Evolutionary conservation across 176 grass and related monocot species (phyloP).

Genomic region (Puccinellia tenuiflora): DNA sequence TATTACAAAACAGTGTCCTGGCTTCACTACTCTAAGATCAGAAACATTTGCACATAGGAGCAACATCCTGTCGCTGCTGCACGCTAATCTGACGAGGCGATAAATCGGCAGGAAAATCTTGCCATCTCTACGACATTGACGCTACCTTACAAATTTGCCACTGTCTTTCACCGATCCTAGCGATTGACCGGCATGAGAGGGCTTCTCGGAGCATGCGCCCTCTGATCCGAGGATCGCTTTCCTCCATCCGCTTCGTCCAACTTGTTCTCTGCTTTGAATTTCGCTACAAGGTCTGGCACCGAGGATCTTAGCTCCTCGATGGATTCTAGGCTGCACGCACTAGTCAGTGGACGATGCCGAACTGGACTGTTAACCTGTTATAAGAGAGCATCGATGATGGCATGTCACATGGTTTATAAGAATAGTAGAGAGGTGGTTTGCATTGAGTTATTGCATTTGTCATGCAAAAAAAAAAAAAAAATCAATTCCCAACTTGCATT

Average conservation of each 20-base stretch:
- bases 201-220: constrained; percentile 46
- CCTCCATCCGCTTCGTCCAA: constrained; percentile 32
- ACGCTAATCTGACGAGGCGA: neutral
- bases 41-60: neutral
- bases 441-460: neutral
- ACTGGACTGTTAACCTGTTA: constrained; percentile 64
- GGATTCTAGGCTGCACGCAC: constrained; percentile 40
- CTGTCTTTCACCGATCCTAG: neutral
- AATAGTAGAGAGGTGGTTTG: neutral
- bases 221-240: constrained; percentile 29
- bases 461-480: neutral
- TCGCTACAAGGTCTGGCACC: constrained; percentile 41
- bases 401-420: neutral
- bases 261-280: constrained; percentile 47
- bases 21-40: neutral
- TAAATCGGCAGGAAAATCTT: constrained; percentile 28
- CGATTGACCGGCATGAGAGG: constrained; percentile 66
- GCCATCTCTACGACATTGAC: constrained; percentile 32
- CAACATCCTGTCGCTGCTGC: neutral
- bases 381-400: neutral
- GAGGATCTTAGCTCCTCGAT: constrained; percentile 48
- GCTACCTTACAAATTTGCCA: neutral
- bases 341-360: neutral
- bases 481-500: neutral
- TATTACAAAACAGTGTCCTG: neutral